Evolutionary conservation across 345 rosid species (phyloP), one percentile per base, ranked within the genome.

Genomic region (Gossypium raimondii): DNA sequence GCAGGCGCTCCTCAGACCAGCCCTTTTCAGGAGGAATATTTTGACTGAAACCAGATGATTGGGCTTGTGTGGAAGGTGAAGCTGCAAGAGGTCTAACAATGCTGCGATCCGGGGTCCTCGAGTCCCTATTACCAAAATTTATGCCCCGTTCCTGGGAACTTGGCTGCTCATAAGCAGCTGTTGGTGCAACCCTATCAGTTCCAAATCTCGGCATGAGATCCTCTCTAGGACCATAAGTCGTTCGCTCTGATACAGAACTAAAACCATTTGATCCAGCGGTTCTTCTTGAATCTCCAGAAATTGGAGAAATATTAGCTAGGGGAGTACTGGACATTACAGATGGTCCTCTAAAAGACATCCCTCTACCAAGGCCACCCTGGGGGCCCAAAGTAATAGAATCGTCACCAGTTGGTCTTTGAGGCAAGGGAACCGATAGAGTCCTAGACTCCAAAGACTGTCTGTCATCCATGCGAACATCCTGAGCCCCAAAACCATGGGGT

Each of bases 281-380:
- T 84, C 92, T 88, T 82, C 89, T 89, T 12, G 85, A 73, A 74
- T 90, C 97, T 55, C 86, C 88, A 44, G 80, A 68, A 58, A 76
- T 68, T 14, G 85, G 77, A 76, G 92, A 76, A 72, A 75, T 68
- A 82, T 90, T 97, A 75, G 85, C 77, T 29, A 82, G 25, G 69
- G 79, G 67, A 78, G 82, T 18, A 66, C 80, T 76, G 12, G 85
- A 59, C 77, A 72, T 78, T 67, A 78, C 78, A 47, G 87, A 78
- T 14, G 86, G 78, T 78, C 90, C 94, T 83, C 93, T 90, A 70
- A 71, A 81, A 57, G 98, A 90, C 93, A 95, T 89, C 74, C 97
- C 97, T 79, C 91, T 87, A 41, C 90, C 97, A 78, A 96, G 99
- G 64, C 97, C 98, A 73, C 99, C 99, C 82, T 96, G 99, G 52